Base-by-base conservation (phyloP, 2,329 filamentous ascomycete genomes). In the Fusarium cyanostomum region DNA sequence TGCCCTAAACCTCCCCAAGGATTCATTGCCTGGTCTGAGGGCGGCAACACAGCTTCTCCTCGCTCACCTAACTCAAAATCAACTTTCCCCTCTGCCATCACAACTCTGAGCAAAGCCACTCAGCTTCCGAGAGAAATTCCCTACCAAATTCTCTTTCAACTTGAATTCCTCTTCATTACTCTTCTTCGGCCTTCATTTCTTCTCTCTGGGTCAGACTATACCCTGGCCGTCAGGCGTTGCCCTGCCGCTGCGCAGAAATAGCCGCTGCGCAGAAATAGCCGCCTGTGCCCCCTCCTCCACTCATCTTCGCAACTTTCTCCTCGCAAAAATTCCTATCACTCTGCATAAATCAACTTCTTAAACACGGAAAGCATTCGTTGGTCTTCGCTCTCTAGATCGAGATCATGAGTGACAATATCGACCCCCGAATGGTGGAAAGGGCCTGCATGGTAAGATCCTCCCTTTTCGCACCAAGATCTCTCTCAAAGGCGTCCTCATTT, bases 401-500 rank as follows among this genome's bases (percentile, higher is more conserved):
- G 41, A 49, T 24, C 4, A 71, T 71, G 69, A 56, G 52, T 49
- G 59, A 60, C 46, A 45, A 39, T 15, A 18, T 64, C 26, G 31
- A 66, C 16, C 51, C 28, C 3, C 24, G 34, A 1, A 33, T 15
- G 10, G 37, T 39, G 11, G 15, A 27, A 39, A 33, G 35, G 44
- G 62, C 61, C 52, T 46, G 48, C 33, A 62, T 68, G 64, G 69
- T 71, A 68, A 53, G 69, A 44, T 27, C 18, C 11, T 37, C 13
- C 24, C 7, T 37, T 15, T 39, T 30, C 31, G 24, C 26, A 37
- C 10, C 12, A 11, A 8, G n/a, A 13, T 45, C 27, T 38, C 21
- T 28, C 21, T n/a, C 37, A 11, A 7, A 1, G 10, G 3, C 5
- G 18, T 16, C 10, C 24, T n/a, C 8, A 3, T 16, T 3, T 18